Evolutionary conservation across 371 early-diverging fungal genomes (phyloP).

Genomic region (Lichtheimia hyalospora): DNA sequence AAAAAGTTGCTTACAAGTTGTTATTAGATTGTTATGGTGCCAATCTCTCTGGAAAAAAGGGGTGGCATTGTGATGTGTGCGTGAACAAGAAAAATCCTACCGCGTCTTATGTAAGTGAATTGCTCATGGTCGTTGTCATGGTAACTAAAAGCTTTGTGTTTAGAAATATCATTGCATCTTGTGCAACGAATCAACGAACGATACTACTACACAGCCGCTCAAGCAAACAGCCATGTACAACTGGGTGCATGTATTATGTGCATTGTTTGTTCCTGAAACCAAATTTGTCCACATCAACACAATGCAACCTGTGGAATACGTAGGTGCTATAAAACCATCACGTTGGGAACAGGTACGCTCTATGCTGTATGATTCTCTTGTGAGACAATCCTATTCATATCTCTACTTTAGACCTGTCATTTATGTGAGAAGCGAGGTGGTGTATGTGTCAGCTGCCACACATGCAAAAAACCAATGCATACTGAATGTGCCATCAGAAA

Average conservation of each 20-base stretch:
- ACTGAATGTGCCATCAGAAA: conserved; percentile 52
- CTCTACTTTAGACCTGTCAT: conserved; percentile 32
- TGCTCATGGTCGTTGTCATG: not conserved
- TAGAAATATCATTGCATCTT: conserved; percentile 64
- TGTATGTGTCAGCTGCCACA: conserved; percentile 40
- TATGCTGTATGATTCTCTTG: no score
- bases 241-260: conserved; percentile 95
- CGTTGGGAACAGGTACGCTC: conserved; percentile 52
- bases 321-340: conserved; percentile 63
- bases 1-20: not conserved
- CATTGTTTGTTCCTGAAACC: conserved; percentile 81
- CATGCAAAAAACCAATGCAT: conserved; percentile 39
- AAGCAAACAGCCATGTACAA: conserved; percentile 85
- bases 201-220: conserved; percentile 58
- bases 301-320: conserved; percentile 78
- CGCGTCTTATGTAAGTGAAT: conserved; percentile 48
- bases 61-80: conserved; percentile 70
- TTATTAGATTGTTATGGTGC: conserved; percentile 55
- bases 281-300: conserved; percentile 61
- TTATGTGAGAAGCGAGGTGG: conserved; percentile 48
- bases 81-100: conserved; percentile 57
- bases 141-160: not conserved
- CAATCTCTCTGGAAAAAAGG: conserved; percentile 11
- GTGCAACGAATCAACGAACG: conserved; percentile 44
- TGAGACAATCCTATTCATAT: not conserved